Conservation (phyloP, 495 filamentous ascomycete species). For the Daldinia loculata region DNA sequence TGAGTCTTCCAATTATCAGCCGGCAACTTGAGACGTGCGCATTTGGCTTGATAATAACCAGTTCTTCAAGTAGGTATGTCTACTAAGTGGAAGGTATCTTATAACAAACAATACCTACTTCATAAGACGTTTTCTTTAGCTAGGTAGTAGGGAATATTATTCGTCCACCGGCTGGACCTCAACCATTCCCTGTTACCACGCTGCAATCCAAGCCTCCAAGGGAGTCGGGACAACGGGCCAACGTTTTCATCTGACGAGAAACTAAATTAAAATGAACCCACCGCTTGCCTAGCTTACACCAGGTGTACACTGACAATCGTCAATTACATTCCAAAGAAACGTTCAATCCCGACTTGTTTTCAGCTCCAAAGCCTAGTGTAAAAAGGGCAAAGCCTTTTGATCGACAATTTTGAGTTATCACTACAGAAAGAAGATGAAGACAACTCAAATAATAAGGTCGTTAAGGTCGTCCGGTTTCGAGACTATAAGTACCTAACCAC, state of each 20-base stretch:
- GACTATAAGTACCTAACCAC: background rate
- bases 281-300: constrained; percentile 2
- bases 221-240: constrained; percentile 25
- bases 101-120: background rate
- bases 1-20: constrained; percentile 7
- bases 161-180: constrained; percentile 3
- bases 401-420: too few species aligned
- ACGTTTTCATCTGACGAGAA: constrained; percentile 24
- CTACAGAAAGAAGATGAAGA: background rate
- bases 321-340: background rate
- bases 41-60: background rate
- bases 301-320: constrained; percentile 9
- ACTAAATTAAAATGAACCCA: constrained; percentile 16
- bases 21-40: background rate
- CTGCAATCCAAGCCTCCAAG: constrained; percentile 9
- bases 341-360: background rate
- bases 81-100: constrained; percentile 1
- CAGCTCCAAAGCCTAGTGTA: background rate
- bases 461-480: background rate
- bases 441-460: background rate
- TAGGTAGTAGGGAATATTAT: background rate
- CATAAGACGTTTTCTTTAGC: constrained; percentile 3
- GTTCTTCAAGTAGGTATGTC: background rate
- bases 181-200: constrained; percentile 14
- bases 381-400: too few species aligned